A percentile compares a stretch with the other conserved stretches of the same genome.
phyloP scores from a whole-genome alignment of 192 early-diverging fungal genomes.

The Geosiphon pyriformis region DNA sequence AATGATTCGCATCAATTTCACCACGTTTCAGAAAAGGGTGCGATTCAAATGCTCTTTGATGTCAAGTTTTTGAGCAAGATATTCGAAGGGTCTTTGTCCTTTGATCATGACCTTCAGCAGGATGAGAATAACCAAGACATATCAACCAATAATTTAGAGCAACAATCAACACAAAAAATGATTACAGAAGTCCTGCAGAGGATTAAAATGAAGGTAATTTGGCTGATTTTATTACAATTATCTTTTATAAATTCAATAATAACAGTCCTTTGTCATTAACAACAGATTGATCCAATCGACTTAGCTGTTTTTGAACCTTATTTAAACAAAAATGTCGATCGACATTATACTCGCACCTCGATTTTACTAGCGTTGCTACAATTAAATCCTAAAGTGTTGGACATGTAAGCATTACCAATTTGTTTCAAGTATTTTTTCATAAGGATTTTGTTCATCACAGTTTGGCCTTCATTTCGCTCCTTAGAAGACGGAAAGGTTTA shows the following conservation, averaged over 20 bases:
- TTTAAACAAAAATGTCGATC: constrained; percentile 48
- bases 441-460: too few relatives aligned
- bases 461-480: too few relatives aligned
- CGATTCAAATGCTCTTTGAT: constrained; percentile 63
- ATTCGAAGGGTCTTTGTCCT: constrained; percentile 32
- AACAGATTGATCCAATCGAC: constrained; percentile 66
- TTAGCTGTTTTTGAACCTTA: constrained; percentile 47
- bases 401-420: constrained; percentile 40
- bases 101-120: not conserved
- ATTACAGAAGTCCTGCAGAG: constrained; percentile 5
- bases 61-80: constrained; percentile 46
- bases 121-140: constrained; percentile 15
- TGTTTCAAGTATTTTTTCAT: too few relatives aligned
- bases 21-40: constrained; percentile 45
- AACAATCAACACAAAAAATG: not conserved
- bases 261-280: constrained; percentile 1
- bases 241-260: not conserved
- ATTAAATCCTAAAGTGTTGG: constrained; percentile 35
- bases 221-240: constrained; percentile 1
- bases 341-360: constrained; percentile 49
- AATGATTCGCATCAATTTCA: not conserved
- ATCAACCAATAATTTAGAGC: not conserved
- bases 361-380: constrained; percentile 51
- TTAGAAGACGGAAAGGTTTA: constrained; percentile 36
- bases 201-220: constrained; percentile 35